Percentiles rank a stretch among this genome's conserved stretches.
phyloP scores from a whole-genome alignment of 73 alveolate genomes.

The Symbiodinium pilosum region DNA sequence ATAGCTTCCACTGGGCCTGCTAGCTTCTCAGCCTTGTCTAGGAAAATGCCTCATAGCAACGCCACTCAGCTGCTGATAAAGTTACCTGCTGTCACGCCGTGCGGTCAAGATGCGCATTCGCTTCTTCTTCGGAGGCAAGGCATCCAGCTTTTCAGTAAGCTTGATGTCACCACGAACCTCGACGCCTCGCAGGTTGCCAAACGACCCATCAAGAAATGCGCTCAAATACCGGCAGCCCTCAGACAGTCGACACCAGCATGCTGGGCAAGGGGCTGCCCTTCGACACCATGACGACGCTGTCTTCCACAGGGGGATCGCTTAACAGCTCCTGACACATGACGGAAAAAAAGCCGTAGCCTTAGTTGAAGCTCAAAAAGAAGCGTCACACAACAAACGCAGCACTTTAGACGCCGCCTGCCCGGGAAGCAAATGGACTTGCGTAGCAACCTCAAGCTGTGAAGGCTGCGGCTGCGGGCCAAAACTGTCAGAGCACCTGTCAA shows the following conservation, averaged over 20 bases:
- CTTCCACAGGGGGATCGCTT: constrained; percentile 75
- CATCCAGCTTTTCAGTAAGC: constrained; percentile 84
- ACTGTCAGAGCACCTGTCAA: no score
- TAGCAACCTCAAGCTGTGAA: constrained; percentile 32
- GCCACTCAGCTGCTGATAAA: not conserved
- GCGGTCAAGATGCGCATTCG: constrained; percentile 62
- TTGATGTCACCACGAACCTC: constrained; percentile 73
- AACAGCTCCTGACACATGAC: constrained; percentile 49
- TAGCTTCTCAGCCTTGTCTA: constrained; percentile 78
- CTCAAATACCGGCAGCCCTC: not conserved
- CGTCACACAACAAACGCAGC: no score
- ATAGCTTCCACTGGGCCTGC: no score
- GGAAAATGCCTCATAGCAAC: constrained; percentile 54
- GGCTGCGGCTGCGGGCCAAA: no score
- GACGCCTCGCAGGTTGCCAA: constrained; percentile 43
- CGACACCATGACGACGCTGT: constrained; percentile 75
- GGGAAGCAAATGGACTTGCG: constrained; percentile 71
- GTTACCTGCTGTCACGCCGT: not conserved
- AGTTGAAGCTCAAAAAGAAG: no score
- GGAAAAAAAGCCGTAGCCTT: no score
- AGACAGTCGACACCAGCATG: not conserved
- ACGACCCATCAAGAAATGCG: not conserved
- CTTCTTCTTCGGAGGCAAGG: constrained; percentile 81
- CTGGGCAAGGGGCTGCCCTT: constrained; percentile 53
- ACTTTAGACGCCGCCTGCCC: constrained; percentile 38